Evolutionary conservation across 2,329 filamentous ascomycete species (phyloP).

Genomic region (Neodidymelliopsis sp.): DNA sequence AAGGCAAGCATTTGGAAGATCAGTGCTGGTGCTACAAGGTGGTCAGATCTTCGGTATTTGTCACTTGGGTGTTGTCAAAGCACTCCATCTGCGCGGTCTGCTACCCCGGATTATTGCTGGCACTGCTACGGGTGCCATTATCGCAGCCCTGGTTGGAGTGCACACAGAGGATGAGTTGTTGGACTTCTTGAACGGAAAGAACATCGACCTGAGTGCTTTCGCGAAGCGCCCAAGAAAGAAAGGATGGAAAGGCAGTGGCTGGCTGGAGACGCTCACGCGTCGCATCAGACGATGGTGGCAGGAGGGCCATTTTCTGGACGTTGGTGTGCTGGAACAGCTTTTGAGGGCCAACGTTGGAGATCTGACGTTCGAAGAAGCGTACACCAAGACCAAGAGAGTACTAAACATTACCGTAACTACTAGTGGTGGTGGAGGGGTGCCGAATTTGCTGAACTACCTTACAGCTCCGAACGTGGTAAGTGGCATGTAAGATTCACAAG

Average conservation of each 20-base stretch:
- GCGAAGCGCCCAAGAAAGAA: conserved; percentile 50
- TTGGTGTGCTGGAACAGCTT: conserved; percentile 81
- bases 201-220: conserved; percentile 85
- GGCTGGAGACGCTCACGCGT: conserved; percentile 66
- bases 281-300: conserved; percentile 72
- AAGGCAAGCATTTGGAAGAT: conserved; percentile 85
- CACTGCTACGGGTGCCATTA: conserved; percentile 87
- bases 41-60: conserved; percentile 91
- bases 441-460: conserved; percentile 87
- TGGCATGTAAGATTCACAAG: conserved; percentile 31
- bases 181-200: conserved; percentile 76
- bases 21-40: conserved; percentile 84
- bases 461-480: conserved; percentile 90
- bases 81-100: conserved; percentile 79
- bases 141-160: conserved; percentile 85
- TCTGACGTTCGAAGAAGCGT: conserved; percentile 92
- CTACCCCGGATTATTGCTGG: conserved; percentile 91
- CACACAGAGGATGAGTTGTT: conserved; percentile 87
- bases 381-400: conserved; percentile 81
- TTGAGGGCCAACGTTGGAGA: conserved; percentile 87
- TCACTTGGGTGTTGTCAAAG: conserved; percentile 89
- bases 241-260: conserved; percentile 44
- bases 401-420: conserved; percentile 92
- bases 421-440: conserved; percentile 75
- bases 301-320: conserved; percentile 85